Evolutionary conservation across 768 basidiomycete genomes (phyloP).

Genomic region (Fistulinella prunicolor): DNA sequence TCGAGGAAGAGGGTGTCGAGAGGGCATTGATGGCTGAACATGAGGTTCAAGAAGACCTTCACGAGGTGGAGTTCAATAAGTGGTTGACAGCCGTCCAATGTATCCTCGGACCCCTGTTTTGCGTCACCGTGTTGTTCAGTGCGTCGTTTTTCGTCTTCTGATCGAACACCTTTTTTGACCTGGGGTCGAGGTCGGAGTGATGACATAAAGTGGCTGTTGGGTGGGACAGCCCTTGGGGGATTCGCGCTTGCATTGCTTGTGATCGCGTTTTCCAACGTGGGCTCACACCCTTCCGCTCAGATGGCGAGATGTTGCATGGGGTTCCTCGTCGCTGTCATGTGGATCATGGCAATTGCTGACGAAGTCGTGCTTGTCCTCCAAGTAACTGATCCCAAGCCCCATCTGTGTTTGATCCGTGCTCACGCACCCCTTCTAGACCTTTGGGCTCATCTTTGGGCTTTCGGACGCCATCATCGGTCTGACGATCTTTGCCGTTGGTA

Average conservation of each 20-base stretch:
- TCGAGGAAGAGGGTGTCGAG: constrained; percentile 75
- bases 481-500: constrained; percentile 95
- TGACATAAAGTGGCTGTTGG: constrained; percentile 48
- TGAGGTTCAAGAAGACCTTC: constrained; percentile 65
- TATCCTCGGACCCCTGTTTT: constrained; percentile 77
- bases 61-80: constrained; percentile 67
- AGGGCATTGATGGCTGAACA: constrained; percentile 70
- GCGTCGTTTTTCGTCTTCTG: constrained; percentile 28
- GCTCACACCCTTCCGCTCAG: constrained; percentile 53
- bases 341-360: constrained; percentile 98
- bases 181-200: constrained; percentile 30
- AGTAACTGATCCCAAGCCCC: constrained; percentile 40
- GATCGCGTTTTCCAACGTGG: constrained; percentile 55
- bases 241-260: constrained; percentile 53
- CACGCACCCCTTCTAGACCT: constrained; percentile 52
- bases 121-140: constrained; percentile 75
- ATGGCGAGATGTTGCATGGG: constrained; percentile 86
- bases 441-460: constrained; percentile 91
- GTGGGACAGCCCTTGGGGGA: constrained; percentile 56
- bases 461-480: constrained; percentile 97
- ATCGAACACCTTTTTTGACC: not conserved
- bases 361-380: constrained; percentile 90
- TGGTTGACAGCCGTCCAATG: constrained; percentile 87
- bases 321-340: constrained; percentile 86
- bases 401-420: not conserved